Evolutionary conservation across 768 basidiomycete genomes (phyloP), one percentile per base, ranked within the genome.

Genomic region (Lentinula detonsa): DNA sequence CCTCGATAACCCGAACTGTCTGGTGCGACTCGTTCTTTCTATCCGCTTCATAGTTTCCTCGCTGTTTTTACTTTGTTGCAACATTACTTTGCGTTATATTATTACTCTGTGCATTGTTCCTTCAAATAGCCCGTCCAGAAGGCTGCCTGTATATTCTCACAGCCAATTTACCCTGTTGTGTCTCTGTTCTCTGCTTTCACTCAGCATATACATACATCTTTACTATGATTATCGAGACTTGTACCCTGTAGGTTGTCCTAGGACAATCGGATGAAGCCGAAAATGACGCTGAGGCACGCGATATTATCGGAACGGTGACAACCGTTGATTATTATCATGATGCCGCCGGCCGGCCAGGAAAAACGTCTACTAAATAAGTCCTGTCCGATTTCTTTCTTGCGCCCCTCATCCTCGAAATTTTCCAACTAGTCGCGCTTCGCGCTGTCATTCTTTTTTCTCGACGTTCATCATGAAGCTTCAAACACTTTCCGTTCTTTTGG

Each of bases 401-500:
- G 34, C 40, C 23, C 56, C 39, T 57, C 34, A 54, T 37, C 46
- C 46, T 48, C 46, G 46, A 21, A 42, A 43, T 13, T 64, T 61
- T 35, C 51, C 54, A 65, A 60, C 55, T 60, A 60, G 69, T 49
- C 50, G 43, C 57, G 57, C 35, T 23, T 48, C 37, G 52, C 57
- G 42, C 61, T 48, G 63, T 63, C 68, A 59, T 49, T 69, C 67
- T 39, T 68, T 70, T 65, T 33, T 33, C 55, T 59, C 62, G 34
- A 66, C 64, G 21, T 57, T 58, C 62, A 66, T 67, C 64, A 84
- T 85, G 83, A 80, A 76, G 69, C 66, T 81, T 63, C 71, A 72
- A 64, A 64, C 74, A 64, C 65, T 82, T 48, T 67, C 76, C 70
- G 67, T 78, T 72, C 71, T 85, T 72, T 80, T 82, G 43, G 69